Evolutionary conservation across 495 filamentous ascomycete genomes (phyloP), one percentile per base, ranked within the genome.

Genomic region (Aspergillus avenaceus): DNA sequence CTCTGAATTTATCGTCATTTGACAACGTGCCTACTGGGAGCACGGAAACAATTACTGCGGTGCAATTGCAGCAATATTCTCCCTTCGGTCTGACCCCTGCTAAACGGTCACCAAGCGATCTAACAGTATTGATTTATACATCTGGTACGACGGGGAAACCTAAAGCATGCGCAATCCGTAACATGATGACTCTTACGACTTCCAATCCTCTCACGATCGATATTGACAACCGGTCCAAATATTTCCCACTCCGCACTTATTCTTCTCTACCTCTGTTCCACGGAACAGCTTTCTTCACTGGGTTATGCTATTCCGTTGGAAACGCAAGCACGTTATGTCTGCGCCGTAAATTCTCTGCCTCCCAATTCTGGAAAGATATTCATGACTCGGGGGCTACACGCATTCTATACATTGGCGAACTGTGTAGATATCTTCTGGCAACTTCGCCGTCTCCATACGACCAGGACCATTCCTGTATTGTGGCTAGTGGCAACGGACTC

Each of bases 211-310:
- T 67, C 2, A 60, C 69, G 8, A 34, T 51, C 23, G 76, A 77
- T 36, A 45, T 53, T 21, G 58, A 65, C n/a, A 60, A 70, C 23
- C 63, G 48, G 3, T 55, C 56, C 2, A 76, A 69, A 32, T 78
- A 77, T 61, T 71, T 62, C 42, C 73, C 74, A 0, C 84, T 96
- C 47, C 77, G 85, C 22, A 85, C 87, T 55, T 97, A 97, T 66
- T 95, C 90, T 66, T 83, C 83, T 16, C 91, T 97, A 75, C 93
- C 93, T 0, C 79, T 98, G 14, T 98, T 96, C 66, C 93, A 98
- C 69, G 85, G 87, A 46, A 82, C 73, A 18, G 87, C 91, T 12
- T 80, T 92, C 43, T 79, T 84, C 55, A 70, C 92, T 0, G 85
- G 86, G 25, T 5, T 77, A 6, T 73, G 67, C 43, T 70, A 72